These are phyloP conservation scores for Aspergillus sp. DNA, from an alignment of 2,329 filamentous ascomycete species.

Conservation along the genomic window DNA sequence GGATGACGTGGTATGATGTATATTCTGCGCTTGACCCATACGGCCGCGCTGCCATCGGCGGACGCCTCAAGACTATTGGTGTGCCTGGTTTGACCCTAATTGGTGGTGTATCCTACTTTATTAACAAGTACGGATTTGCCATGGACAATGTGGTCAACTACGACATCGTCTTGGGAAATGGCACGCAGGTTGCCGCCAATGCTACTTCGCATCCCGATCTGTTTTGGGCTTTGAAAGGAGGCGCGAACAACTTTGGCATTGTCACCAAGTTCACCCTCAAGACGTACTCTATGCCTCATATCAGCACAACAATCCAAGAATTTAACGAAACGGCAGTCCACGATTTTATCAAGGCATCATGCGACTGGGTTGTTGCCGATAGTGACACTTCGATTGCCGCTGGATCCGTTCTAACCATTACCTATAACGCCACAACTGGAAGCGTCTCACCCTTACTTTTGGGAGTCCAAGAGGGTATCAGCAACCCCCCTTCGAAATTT, in stretches of 20 bases:
- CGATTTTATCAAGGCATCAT: constrained; percentile 33
- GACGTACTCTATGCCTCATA: constrained; percentile 23
- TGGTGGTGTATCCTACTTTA: constrained; percentile 7
- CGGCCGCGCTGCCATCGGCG: constrained; percentile 32
- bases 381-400: constrained; percentile 30
- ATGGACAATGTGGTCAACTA: constrained; percentile 4
- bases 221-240: background rate
- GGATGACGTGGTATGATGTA: constrained; percentile 34
- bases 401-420: constrained; percentile 36
- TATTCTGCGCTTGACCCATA: constrained; percentile 29
- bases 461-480: constrained; percentile 39
- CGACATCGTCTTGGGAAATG: constrained; percentile 3
- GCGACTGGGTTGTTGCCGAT: constrained; percentile 26
- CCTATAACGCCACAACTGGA: constrained; percentile 30
- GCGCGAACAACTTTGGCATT: constrained; percentile 4
- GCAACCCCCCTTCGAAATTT: constrained; percentile 36
- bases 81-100: constrained; percentile 40
- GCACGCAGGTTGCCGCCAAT: background rate
- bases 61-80: constrained; percentile 37
- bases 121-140: constrained; percentile 2
- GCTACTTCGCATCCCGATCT: background rate
- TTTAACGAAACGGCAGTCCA: constrained; percentile 29
- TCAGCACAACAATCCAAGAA: constrained; percentile 39
- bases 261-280: constrained; percentile 15
- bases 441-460: constrained; percentile 26